Evolutionary conservation across 805 yeast species (phyloP).

Genomic region (Alloascoidea hylecoeti): DNA sequence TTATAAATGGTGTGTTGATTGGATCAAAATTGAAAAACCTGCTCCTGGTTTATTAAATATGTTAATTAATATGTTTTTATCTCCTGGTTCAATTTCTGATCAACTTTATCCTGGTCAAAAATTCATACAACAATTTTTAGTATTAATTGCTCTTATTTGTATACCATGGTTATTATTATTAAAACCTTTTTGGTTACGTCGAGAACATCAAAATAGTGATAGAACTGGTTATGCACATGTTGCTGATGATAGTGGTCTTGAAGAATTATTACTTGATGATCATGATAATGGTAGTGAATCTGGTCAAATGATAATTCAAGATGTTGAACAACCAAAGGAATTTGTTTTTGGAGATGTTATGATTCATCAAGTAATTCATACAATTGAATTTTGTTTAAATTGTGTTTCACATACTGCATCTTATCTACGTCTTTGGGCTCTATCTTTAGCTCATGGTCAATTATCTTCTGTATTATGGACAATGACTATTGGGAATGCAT

Average conservation of each 20-base stretch:
- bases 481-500: slow-evolving; percentile 57
- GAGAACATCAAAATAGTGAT: slow-evolving; percentile 14
- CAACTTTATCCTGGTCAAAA: slow-evolving; percentile 55
- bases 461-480: slow-evolving; percentile 61
- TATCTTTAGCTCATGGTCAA: slow-evolving; percentile 72
- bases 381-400: slow-evolving; percentile 68
- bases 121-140: slow-evolving; percentile 39
- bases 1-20: slow-evolving; percentile 63
- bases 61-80: slow-evolving; percentile 62
- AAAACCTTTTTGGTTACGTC: slow-evolving; percentile 38
- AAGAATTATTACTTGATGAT: slow-evolving; percentile 10
- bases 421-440: slow-evolving; percentile 65
- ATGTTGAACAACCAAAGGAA: slow-evolving; percentile 25
- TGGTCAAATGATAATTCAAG: slow-evolving; percentile 13
- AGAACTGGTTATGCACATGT: background rate
- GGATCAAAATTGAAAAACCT: slow-evolving; percentile 44
- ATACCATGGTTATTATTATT: slow-evolving; percentile 61
- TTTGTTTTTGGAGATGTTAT: slow-evolving; percentile 51
- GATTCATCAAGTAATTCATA: slow-evolving; percentile 70
- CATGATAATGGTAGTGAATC: slow-evolving; percentile 27
- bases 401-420: slow-evolving; percentile 76
- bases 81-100: slow-evolving; percentile 59
- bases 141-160: slow-evolving; percentile 48
- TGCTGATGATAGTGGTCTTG: slow-evolving; percentile 3
- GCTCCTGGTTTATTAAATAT: slow-evolving; percentile 66